Evolutionary conservation across 139 green algal genomes (phyloP).

Genomic region (Auxenochlorella pyrenoidosa): DNA sequence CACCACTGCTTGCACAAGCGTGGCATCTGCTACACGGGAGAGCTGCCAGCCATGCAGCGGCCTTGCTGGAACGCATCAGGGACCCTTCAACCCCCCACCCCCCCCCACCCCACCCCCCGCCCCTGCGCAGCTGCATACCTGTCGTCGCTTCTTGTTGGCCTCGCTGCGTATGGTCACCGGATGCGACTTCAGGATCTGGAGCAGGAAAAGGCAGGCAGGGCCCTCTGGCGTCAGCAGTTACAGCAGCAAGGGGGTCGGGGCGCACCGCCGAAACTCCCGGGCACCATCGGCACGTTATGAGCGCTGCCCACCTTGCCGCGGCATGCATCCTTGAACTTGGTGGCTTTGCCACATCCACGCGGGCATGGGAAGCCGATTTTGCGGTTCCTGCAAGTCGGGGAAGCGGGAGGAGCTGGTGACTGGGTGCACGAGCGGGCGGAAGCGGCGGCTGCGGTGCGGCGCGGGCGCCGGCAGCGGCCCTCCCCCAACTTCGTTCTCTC

Average conservation of each 20-base stretch:
- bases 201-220: background rate
- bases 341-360: slow-evolving; percentile 82
- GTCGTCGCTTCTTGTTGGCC: slow-evolving; percentile 75
- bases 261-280: background rate
- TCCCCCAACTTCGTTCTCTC: slow-evolving; percentile 59
- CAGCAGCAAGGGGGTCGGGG: background rate
- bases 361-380: slow-evolving; percentile 95
- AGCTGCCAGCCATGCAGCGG: no score
- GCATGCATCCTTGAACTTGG: slow-evolving; percentile 65
- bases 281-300: background rate
- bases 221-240: background rate
- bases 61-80: no score
- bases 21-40: no score
- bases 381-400: slow-evolving; percentile 66
- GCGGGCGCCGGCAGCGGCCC: background rate
- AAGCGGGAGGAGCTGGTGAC: background rate
- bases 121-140: slow-evolving; percentile 40
- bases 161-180: slow-evolving; percentile 82
- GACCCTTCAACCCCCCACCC: no score
- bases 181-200: slow-evolving; percentile 87
- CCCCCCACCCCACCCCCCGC: no score
- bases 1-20: no score
- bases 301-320: slow-evolving; percentile 73
- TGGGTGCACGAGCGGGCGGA: background rate
- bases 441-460: background rate